Evolutionary conservation across 2,329 filamentous ascomycete genomes (phyloP).

Genomic region (Hypoxylon sp.): DNA sequence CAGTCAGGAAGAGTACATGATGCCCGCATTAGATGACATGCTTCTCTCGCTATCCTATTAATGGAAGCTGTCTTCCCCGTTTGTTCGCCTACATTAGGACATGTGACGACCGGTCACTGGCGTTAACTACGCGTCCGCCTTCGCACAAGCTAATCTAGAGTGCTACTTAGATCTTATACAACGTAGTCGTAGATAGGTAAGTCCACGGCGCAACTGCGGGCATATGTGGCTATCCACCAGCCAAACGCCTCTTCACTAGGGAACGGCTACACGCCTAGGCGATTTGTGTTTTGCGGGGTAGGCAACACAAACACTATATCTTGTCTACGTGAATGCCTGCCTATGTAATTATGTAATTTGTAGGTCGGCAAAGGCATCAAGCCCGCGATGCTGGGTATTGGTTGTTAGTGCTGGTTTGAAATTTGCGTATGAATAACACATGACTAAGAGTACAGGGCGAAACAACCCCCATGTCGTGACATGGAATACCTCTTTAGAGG

Average conservation of each 20-base stretch:
- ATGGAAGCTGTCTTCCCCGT: slow-evolving; percentile 2
- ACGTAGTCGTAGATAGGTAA: not conserved
- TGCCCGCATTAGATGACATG: not conserved
- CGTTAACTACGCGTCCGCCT: slow-evolving; percentile 14
- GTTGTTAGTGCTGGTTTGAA: not conserved
- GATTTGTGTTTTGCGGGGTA: slow-evolving; percentile 33
- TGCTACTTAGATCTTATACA: slow-evolving; percentile 30
- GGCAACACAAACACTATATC: slow-evolving; percentile 1
- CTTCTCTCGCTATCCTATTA: not conserved
- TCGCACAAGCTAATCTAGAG: slow-evolving; percentile 34
- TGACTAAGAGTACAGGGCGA: slow-evolving; percentile 17
- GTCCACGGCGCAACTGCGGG: slow-evolving; percentile 36
- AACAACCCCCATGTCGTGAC: slow-evolving; percentile 16
- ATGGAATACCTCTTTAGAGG: slow-evolving; percentile 4
- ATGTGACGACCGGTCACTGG: slow-evolving; percentile 12
- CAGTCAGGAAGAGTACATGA: not conserved
- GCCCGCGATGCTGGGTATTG: not conserved
- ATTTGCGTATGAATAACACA: not conserved
- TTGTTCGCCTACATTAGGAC: not conserved
- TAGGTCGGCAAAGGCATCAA: slow-evolving; percentile 1
- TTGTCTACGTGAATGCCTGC: not conserved
- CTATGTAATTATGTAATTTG: slow-evolving; percentile 2
- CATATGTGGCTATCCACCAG: slow-evolving; percentile 18
- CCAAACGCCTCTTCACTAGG: slow-evolving; percentile 14
- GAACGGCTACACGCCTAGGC: slow-evolving; percentile 22